These are phyloP conservation scores for Tillandsia fasciculata DNA, from an alignment of 176 grass and related monocot genomes.

Conservation along the genomic window DNA sequence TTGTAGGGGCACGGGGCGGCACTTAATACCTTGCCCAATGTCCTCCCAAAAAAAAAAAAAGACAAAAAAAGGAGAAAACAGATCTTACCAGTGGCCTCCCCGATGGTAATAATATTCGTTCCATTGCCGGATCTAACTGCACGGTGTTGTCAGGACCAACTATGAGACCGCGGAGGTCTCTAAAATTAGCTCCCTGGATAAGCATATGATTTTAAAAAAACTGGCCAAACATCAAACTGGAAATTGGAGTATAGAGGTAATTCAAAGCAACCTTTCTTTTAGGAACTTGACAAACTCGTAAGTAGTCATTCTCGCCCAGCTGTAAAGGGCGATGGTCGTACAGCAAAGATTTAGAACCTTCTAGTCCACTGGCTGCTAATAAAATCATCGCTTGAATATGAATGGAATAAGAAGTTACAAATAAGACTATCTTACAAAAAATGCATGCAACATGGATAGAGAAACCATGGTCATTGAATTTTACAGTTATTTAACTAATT, in stretches of 20 bases:
- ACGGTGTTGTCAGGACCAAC: slow-evolving; percentile 68
- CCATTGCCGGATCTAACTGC: slow-evolving; percentile 70
- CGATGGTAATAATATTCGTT: slow-evolving; percentile 66
- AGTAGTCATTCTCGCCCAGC: slow-evolving; percentile 68
- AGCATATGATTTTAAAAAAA: slow-evolving; percentile 8
- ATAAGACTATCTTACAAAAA: slow-evolving; percentile 14
- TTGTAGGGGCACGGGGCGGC: too few relatives aligned
- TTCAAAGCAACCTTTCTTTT: slow-evolving; percentile 65
- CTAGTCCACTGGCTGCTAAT: slow-evolving; percentile 28
- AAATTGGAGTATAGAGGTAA: slow-evolving; percentile 21
- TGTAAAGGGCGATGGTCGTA: slow-evolving; percentile 61
- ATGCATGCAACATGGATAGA: slow-evolving; percentile 14
- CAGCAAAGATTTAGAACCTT: slow-evolving; percentile 35
- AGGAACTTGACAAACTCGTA: slow-evolving; percentile 77
- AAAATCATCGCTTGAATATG: slow-evolving; percentile 40
- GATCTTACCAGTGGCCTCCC: slow-evolving; percentile 61
- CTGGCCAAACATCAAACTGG: slow-evolving; percentile 9
- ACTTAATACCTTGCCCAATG: not conserved
- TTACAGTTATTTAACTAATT: not conserved
- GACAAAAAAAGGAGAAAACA: not conserved
- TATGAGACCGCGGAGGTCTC: slow-evolving; percentile 72
- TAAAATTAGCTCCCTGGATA: slow-evolving; percentile 97
- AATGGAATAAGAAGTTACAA: slow-evolving; percentile 27
- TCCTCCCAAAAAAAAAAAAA: not conserved
- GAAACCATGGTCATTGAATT: slow-evolving; percentile 6